Evolutionary conservation across 2,329 filamentous ascomycete species (phyloP).

Genomic region (Cladosporium sp.): DNA sequence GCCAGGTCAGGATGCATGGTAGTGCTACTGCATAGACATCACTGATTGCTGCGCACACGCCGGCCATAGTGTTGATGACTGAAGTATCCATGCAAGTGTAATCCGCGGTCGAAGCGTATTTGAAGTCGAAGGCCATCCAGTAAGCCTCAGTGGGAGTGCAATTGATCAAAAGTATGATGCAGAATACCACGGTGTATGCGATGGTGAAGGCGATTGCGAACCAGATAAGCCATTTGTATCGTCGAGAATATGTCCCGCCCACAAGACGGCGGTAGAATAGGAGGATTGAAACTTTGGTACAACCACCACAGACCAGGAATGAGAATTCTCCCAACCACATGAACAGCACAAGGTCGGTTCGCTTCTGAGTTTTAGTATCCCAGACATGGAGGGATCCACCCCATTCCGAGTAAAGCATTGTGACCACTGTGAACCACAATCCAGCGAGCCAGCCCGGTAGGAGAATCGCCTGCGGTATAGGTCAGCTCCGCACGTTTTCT

Average conservation of each 20-base stretch:
- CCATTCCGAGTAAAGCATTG: slow-evolving; percentile 21
- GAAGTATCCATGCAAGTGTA: slow-evolving; percentile 36
- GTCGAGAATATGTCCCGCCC: slow-evolving; percentile 29
- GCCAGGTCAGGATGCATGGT: slow-evolving; percentile 42
- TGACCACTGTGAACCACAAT: slow-evolving; percentile 21
- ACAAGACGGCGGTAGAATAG: slow-evolving; percentile 43
- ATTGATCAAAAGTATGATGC: slow-evolving; percentile 24
- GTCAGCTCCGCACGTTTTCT: too few species aligned
- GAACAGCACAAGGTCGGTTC: slow-evolving; percentile 20
- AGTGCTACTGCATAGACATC: slow-evolving; percentile 39
- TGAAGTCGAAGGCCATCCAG: slow-evolving; percentile 35
- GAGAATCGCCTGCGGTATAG: slow-evolving; percentile 17
- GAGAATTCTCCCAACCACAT: slow-evolving; percentile 32
- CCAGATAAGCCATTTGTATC: slow-evolving; percentile 36
- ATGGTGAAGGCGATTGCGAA: slow-evolving; percentile 36
- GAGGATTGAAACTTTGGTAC: slow-evolving; percentile 36
- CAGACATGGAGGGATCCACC: slow-evolving; percentile 35
- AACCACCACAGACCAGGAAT: slow-evolving; percentile 31
- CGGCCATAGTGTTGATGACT: slow-evolving; percentile 36
- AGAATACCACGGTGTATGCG: slow-evolving; percentile 37
- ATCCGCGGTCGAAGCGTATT: slow-evolving; percentile 30
- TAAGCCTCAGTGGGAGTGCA: slow-evolving; percentile 39
- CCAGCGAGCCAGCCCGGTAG: slow-evolving; percentile 22
- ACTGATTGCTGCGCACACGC: slow-evolving; percentile 36
- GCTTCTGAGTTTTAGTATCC: slow-evolving; percentile 25